Conservation (phyloP, 1,284 basidiomycete species). For the Lignosus rhinocerotis region DNA sequence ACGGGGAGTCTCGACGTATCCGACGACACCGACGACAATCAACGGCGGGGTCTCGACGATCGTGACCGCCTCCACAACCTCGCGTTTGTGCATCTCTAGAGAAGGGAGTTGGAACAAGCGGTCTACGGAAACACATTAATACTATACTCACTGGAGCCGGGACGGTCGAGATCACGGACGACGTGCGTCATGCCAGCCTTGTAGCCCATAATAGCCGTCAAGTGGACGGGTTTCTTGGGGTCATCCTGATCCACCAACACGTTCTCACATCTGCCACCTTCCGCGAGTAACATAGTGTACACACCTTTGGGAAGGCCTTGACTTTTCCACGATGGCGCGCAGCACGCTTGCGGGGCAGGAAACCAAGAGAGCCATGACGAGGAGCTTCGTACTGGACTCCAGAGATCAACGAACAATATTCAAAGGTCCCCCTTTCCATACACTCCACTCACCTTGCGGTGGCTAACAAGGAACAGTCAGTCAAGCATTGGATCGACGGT, state of each 20-base stretch:
- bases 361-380: slow-evolving; percentile 92
- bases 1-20: slow-evolving; percentile 99
- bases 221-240: slow-evolving; percentile 98
- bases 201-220: slow-evolving; percentile 99
- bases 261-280: not conserved
- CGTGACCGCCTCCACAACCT: slow-evolving; percentile 98
- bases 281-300: slow-evolving; percentile 20
- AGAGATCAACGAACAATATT: slow-evolving; percentile 18
- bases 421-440: slow-evolving; percentile 2
- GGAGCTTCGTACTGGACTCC: slow-evolving; percentile 85
- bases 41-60: slow-evolving; percentile 97
- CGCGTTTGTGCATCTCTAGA: slow-evolving; percentile 98
- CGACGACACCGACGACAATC: slow-evolving; percentile 97
- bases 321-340: slow-evolving; percentile 97
- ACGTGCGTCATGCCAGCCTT: slow-evolving; percentile 99
- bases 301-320: slow-evolving; percentile 95
- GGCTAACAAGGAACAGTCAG: slow-evolving; percentile 30
- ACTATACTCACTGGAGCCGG: slow-evolving; percentile 84
- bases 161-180: slow-evolving; percentile 98
- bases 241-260: slow-evolving; percentile 75
- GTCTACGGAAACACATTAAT: slow-evolving; percentile 5
- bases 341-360: slow-evolving; percentile 92
- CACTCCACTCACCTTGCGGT: slow-evolving; percentile 43
- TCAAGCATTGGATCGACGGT: not conserved
- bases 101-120: slow-evolving; percentile 3